Base-by-base conservation (phyloP, 495 filamentous ascomycete species). In the Tirmania nivea region DNA sequence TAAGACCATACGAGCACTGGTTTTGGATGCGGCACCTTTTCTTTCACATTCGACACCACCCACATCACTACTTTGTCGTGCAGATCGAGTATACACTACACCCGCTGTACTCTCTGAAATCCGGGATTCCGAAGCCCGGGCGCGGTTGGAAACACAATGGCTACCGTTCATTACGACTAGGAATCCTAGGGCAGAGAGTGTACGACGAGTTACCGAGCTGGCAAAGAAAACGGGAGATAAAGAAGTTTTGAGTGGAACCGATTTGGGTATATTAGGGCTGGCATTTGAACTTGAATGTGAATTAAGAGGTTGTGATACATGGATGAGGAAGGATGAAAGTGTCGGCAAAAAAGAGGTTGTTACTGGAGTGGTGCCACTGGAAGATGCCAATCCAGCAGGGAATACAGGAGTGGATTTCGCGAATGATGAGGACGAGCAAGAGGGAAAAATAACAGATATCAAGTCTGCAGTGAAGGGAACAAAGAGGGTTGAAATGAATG, bases 1-100 rank as follows among this genome's bases (percentile, higher is more conserved):
- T n/a, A 90, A 90, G 63, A 72, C 80, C 4, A 73, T 94, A 50
- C 77, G 92, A 70, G 82, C 83, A 11, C 75, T 99, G 39, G 75
- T 96, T 53, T 70, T 99, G 55, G 90, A 99, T 67, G 77, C 90
- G 25, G 87, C 87, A 50, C 86, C 89, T 1, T 81, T 99, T 55
- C 79, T 99, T 54, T 87, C 83, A 35, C 82, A 80, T 8, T 51
- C 56, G 11, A 55, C 59, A 2, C 47, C 55, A 6, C 55, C 55
- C 8, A 49, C 42, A 31, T 20, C 34, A 25, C 71, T 96, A 20
- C 70, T 94, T 48, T 70, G 73, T 45, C 78, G 83, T 63, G 79
- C 83, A 37, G 78, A 93, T 57, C 75, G 76, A 55, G 69, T 97
- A 25, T 76, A 87, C 62, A 95, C 86, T 10, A 81, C 90, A 4